phyloP scores from a whole-genome alignment of 257 asterid genomes.

The Fraxinus anomala region DNA sequence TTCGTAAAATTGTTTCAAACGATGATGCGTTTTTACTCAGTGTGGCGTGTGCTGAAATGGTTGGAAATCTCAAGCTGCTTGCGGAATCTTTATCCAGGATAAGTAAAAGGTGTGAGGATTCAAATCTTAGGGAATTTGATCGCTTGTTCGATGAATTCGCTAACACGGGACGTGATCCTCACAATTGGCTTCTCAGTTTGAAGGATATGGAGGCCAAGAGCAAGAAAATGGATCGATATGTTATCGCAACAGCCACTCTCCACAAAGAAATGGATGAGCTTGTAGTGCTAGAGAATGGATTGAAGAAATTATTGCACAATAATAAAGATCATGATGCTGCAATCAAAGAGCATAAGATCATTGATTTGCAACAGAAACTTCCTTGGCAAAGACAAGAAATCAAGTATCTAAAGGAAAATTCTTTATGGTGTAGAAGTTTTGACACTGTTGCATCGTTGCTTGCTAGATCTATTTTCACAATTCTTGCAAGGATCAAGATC shows the following conservation, averaged over 20 bases:
- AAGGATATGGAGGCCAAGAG: constrained; percentile 64
- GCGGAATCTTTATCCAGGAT: constrained; percentile 63
- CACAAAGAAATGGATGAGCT: constrained; percentile 80
- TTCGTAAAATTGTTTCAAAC: constrained; percentile 81
- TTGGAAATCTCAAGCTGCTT: constrained; percentile 54
- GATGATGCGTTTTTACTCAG: constrained; percentile 75
- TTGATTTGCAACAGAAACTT: constrained; percentile 71
- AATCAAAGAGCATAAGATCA: constrained; percentile 51
- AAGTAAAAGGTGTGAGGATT: constrained; percentile 62
- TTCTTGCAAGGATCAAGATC: constrained; percentile 68
- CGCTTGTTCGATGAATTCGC: constrained; percentile 64
- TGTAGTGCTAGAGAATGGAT: constrained; percentile 43
- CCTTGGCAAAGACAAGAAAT: constrained; percentile 77
- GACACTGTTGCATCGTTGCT: constrained; percentile 63
- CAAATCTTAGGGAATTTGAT: constrained; percentile 60
- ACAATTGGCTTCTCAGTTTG: constrained; percentile 54
- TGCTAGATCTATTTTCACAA: constrained; percentile 63
- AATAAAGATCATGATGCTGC: constrained; percentile 30
- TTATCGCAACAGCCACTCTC: constrained; percentile 49
- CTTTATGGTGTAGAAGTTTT: constrained; percentile 79
- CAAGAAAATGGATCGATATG: constrained; percentile 62
- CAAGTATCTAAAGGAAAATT: constrained; percentile 69
- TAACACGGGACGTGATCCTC: constrained; percentile 62
- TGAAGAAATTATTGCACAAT: constrained; percentile 46
- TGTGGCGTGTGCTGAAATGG: constrained; percentile 81